Evolutionary conservation across 1,139 yeast species (phyloP).

Genomic region (Suhomyces chickasaworum): DNA sequence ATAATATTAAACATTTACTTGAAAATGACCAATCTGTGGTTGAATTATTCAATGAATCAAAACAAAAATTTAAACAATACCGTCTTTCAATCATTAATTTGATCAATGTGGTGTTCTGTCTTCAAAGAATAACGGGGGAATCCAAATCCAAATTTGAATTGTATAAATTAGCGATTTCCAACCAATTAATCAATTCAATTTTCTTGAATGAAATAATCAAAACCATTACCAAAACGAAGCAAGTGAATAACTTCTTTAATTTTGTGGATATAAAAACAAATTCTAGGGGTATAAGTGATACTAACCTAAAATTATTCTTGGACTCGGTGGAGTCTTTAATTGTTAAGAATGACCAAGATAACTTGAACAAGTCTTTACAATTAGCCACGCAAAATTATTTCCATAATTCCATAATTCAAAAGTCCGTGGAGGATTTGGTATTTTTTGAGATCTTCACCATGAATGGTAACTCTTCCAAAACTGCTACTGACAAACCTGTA

Average conservation of each 20-base stretch:
- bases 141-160: conserved; percentile 32
- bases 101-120: conserved; percentile 26
- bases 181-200: conserved; percentile 20
- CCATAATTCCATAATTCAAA: conserved; percentile 22
- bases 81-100: conserved; percentile 28
- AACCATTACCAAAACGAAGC: not conserved
- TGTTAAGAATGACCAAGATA: not conserved
- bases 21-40: conserved; percentile 22
- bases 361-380: not conserved
- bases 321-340: not conserved
- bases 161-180: conserved; percentile 31
- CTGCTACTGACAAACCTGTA: conserved; percentile 15
- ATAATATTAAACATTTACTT: conserved; percentile 23
- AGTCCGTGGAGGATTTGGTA: conserved; percentile 29
- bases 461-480: conserved; percentile 30
- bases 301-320: not conserved
- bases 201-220: conserved; percentile 15
- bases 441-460: conserved; percentile 44
- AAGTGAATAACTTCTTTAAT: not conserved
- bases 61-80: conserved; percentile 24
- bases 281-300: not conserved
- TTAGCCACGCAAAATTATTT: conserved; percentile 16
- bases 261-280: not conserved
- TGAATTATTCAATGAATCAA: conserved; percentile 22
- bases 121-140: conserved; percentile 13